A percentile compares a stretch with the other conserved stretches of the same genome.
Conservation (phyloP, 495 filamentous ascomycete genomes). For the Lasiosphaeria ovina region DNA sequence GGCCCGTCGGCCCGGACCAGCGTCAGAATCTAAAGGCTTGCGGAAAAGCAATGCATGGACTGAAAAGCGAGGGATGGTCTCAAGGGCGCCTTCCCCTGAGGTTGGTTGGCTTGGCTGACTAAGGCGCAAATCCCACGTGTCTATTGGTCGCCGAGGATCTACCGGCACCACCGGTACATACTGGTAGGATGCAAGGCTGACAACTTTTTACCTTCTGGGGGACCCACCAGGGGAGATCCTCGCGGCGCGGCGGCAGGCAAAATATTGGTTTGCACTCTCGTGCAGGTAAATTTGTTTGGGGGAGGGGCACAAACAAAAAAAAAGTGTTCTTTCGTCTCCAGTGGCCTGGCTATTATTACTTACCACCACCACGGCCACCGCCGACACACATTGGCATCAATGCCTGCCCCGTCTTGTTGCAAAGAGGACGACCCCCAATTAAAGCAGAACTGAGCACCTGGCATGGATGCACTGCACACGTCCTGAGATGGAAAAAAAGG, state of each 20-base stretch:
- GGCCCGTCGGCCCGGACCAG: too few species aligned
- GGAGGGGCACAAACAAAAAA: conserved; percentile 17
- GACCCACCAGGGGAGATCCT: neutral
- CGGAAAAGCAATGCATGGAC: too few species aligned
- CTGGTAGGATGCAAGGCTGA: conserved; percentile 23
- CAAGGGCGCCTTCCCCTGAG: neutral
- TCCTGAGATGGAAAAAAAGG: too few species aligned
- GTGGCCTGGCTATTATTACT: neutral
- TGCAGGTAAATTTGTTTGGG: conserved; percentile 14
- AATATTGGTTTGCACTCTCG: conserved; percentile 4
- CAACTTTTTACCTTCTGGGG: conserved; percentile 4
- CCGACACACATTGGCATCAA: neutral
- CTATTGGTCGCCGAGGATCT: conserved; percentile 17
- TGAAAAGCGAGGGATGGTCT: too few species aligned
- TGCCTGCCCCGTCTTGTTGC: neutral
- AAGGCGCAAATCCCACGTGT: conserved; percentile 1
- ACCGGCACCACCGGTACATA: conserved; percentile 15
- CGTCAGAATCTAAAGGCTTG: too few species aligned
- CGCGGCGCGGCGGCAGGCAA: conserved; percentile 16
- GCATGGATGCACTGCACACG: too few species aligned
- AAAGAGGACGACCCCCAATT: too few species aligned
- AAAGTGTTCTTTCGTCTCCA: neutral
- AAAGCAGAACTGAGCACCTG: too few species aligned
- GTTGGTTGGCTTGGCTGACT: conserved; percentile 11
- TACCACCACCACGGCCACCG: conserved; percentile 4